phyloP scores from a whole-genome alignment of 306 rosid genomes.

The Glycine tomentella region DNA sequence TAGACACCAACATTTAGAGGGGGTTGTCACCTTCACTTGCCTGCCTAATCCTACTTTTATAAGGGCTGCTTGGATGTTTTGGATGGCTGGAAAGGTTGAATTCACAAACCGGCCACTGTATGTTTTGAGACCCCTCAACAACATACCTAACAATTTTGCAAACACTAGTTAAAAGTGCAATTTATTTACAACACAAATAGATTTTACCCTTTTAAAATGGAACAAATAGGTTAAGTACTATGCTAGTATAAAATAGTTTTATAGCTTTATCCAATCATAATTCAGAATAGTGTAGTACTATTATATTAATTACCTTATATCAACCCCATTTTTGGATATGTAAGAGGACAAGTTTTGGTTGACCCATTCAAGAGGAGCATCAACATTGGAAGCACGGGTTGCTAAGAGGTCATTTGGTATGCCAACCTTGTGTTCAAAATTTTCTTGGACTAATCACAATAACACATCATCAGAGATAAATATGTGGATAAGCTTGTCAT shows the following conservation, averaged over 20 bases:
- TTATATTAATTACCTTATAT: conserved; percentile 65
- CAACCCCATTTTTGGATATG: conserved; percentile 69
- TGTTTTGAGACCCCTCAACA: conserved; percentile 75
- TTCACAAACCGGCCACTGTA: conserved; percentile 69
- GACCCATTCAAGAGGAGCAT: conserved; percentile 81
- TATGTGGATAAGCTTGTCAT: too few relatives aligned
- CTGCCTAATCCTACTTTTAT: conserved; percentile 85
- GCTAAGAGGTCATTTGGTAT: conserved; percentile 86
- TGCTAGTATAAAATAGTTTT: too few relatives aligned
- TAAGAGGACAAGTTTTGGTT: conserved; percentile 72
- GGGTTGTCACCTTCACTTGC: conserved; percentile 88
- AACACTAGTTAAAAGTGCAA: conserved; percentile 12
- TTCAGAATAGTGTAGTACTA: too few relatives aligned
- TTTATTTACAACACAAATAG: neutral
- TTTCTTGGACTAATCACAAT: too few relatives aligned
- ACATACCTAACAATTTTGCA: conserved; percentile 58
- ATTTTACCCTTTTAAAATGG: too few relatives aligned
- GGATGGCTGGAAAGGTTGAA: conserved; percentile 80
- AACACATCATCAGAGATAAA: too few relatives aligned
- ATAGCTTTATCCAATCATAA: too few relatives aligned
- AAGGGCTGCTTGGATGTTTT: conserved; percentile 92
- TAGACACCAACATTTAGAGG: conserved; percentile 95
- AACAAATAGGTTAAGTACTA: too few relatives aligned
- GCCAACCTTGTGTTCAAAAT: conserved; percentile 57
- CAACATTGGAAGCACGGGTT: conserved; percentile 65